Conservation (phyloP, 2,329 filamentous ascomycete genomes). For the Microdochium bolleyi region DNA sequence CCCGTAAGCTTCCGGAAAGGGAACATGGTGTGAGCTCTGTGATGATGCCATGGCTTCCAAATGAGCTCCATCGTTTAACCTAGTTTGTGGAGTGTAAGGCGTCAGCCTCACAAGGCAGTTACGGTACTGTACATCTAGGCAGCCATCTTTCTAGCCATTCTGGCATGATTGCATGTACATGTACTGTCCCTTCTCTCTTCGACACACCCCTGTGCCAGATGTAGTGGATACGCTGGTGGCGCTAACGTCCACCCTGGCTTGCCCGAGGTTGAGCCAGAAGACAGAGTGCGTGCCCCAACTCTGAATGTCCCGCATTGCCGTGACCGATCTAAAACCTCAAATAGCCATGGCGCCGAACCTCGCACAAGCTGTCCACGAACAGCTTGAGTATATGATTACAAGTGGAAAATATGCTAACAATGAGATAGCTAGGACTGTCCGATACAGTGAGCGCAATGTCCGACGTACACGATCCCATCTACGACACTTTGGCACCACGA, state of each 20-base stretch:
- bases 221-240: not conserved
- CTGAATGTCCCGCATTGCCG: not conserved
- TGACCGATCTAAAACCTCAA: not conserved
- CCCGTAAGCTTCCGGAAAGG: too few relatives aligned
- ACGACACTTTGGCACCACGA: conserved; percentile 7
- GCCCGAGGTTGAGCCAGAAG: too few relatives aligned
- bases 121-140: not conserved
- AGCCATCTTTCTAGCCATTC: not conserved
- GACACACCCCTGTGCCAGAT: not conserved
- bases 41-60: too few relatives aligned
- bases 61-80: too few relatives aligned
- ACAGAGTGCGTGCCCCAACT: too few relatives aligned
- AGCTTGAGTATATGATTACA: not conserved
- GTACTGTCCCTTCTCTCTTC: not conserved
- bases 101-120: not conserved
- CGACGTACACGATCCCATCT: conserved; percentile 8
- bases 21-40: too few relatives aligned
- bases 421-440: conserved; percentile 3
- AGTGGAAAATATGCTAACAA: not conserved
- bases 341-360: not conserved
- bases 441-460: conserved; percentile 6
- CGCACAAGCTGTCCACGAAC: not conserved
- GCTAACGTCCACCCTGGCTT: too few relatives aligned
- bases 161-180: not conserved
- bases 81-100: not conserved